phyloP scores from a whole-genome alignment of 208 protist species.

The Trypanosoma conorhini region DNA sequence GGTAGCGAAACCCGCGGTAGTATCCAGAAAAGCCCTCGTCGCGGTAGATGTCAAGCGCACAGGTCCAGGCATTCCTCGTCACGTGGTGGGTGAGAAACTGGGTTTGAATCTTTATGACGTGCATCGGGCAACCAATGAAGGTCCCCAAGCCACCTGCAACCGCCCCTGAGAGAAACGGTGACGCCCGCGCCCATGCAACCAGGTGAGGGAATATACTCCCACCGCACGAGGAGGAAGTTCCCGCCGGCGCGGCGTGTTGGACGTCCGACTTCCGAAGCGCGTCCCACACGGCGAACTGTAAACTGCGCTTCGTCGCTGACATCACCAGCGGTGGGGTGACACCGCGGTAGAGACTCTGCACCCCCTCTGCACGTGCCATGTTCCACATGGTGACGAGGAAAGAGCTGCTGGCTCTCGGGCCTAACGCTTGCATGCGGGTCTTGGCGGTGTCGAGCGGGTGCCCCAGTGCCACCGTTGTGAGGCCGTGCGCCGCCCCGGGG shows the following conservation, averaged over 20 bases:
- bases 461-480: conserved; percentile 62
- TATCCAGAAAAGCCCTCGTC: conserved; percentile 70
- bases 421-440: conserved; percentile 83
- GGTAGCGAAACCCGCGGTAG: conserved; percentile 74
- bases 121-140: conserved; percentile 85
- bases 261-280: conserved; percentile 31
- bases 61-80: conserved; percentile 81
- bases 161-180: conserved; percentile 64
- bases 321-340: conserved; percentile 77
- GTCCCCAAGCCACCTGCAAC: conserved; percentile 82
- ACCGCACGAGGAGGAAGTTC: neutral
- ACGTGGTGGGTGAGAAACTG: conserved; percentile 54
- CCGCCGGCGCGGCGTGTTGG: neutral
- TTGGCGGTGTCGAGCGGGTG: conserved; percentile 92
- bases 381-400: conserved; percentile 51
- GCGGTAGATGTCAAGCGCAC: conserved; percentile 47
- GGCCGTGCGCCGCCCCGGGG: conserved; percentile 79
- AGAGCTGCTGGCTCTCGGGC: conserved; percentile 42
- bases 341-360: conserved; percentile 81
- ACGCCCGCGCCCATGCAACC: conserved; percentile 36
- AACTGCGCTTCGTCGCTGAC: conserved; percentile 77
- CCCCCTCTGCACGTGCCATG: conserved; percentile 62
- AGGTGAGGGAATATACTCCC: neutral
- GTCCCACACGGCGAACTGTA: conserved; percentile 88
- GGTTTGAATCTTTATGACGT: conserved; percentile 90